These are phyloP conservation scores for Peterozyma toletana DNA, from an alignment of 805 yeast species.

Conservation along the genomic window DNA sequence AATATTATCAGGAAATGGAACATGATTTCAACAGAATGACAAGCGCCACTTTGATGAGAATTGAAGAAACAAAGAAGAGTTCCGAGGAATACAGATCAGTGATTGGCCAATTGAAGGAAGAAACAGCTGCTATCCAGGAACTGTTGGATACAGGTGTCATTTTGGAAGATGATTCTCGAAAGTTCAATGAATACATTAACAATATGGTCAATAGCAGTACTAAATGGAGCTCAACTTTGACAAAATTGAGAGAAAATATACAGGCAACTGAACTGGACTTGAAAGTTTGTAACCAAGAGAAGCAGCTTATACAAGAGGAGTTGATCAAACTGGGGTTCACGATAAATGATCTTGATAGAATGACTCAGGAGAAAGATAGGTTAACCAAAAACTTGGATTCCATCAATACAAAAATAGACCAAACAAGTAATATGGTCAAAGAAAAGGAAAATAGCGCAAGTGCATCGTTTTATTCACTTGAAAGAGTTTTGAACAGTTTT, in stretches of 20 bases:
- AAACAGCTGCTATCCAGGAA: conserved; percentile 38
- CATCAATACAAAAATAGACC: conserved; percentile 30
- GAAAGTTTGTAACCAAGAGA: conserved; percentile 26
- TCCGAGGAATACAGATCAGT: conserved; percentile 31
- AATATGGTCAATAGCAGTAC: conserved; percentile 56
- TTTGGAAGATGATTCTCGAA: conserved; percentile 60
- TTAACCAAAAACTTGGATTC: conserved; percentile 46
- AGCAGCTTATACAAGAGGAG: conserved; percentile 30
- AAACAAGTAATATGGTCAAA: conserved; percentile 37
- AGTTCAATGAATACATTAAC: conserved; percentile 66
- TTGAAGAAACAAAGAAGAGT: conserved; percentile 30
- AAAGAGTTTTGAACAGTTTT: conserved; percentile 46
- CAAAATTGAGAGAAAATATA: conserved; percentile 52
- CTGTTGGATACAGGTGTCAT: conserved; percentile 54
- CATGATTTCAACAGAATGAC: conserved; percentile 45
- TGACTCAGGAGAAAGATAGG: conserved; percentile 55
- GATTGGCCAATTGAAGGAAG: conserved; percentile 33
- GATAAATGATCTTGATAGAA: conserved; percentile 53
- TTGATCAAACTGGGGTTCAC: conserved; percentile 53
- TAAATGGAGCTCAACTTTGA: conserved; percentile 56
- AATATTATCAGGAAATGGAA: conserved; percentile 47
- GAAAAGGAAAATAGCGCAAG: conserved; percentile 44
- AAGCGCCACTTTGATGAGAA: conserved; percentile 39
- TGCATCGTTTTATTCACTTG: conserved; percentile 42
- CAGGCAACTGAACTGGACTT: conserved; percentile 34